These are phyloP conservation scores for Colletotrichum abscissum DNA, from an alignment of 2,329 filamentous ascomycete species.

Conservation along the genomic window DNA sequence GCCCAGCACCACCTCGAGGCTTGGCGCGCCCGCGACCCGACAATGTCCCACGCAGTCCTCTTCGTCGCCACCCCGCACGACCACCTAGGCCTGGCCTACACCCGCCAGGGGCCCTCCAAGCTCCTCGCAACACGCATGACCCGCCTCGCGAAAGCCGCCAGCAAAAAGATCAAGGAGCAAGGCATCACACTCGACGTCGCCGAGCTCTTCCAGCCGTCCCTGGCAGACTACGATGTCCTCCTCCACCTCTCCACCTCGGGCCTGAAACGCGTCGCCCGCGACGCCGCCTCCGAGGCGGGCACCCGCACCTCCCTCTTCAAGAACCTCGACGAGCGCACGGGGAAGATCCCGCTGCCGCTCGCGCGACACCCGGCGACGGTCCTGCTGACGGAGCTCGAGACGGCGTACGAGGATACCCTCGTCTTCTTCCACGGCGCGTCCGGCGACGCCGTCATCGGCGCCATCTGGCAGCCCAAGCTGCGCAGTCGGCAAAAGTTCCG, in stretches of 20 bases:
- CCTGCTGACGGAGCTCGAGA: constrained; percentile 75
- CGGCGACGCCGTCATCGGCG: constrained; percentile 65
- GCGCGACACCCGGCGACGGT: constrained; percentile 70
- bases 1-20: constrained; percentile 81
- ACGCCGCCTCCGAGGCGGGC: constrained; percentile 49
- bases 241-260: constrained; percentile 74
- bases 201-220: constrained; percentile 77
- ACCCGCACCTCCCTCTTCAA: constrained; percentile 72
- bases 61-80: constrained; percentile 87
- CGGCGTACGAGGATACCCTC: constrained; percentile 74
- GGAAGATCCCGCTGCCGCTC: constrained; percentile 56
- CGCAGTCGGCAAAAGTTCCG: constrained; percentile 71
- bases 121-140: constrained; percentile 89
- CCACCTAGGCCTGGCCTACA: constrained; percentile 83
- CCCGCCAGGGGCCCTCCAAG: constrained; percentile 76
- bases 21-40: constrained; percentile 89
- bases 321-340: constrained; percentile 76
- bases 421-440: constrained; percentile 82
- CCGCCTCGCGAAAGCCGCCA: constrained; percentile 81
- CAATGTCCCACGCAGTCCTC: constrained; percentile 84
- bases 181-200: constrained; percentile 64
- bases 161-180: constrained; percentile 66
- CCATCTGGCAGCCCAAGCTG: constrained; percentile 68
- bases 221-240: constrained; percentile 87
- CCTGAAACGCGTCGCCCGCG: constrained; percentile 54